These are phyloP conservation scores for Botrytis hyacinthi DNA, from an alignment of 2,329 filamentous ascomycete species.

Conservation along the genomic window DNA sequence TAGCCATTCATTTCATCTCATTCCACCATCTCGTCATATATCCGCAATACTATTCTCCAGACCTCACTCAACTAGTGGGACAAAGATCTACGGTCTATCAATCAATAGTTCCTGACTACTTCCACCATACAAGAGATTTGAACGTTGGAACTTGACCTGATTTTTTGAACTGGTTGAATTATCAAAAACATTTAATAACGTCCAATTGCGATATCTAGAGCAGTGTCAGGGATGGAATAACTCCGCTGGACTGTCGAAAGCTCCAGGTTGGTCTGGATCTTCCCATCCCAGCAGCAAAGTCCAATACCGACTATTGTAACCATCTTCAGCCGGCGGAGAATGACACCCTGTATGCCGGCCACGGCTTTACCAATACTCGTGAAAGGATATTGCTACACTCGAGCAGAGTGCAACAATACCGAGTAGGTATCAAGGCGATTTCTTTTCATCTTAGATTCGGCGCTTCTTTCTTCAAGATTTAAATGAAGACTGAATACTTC, in stretches of 20 bases:
- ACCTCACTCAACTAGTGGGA: too few species aligned
- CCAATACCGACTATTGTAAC: neutral
- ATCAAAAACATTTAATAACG: neutral
- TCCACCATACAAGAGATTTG: neutral
- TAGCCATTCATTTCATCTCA: neutral
- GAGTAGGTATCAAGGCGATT: neutral
- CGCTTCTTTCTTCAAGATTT: neutral
- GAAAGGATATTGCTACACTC: neutral
- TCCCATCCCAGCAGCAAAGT: neutral
- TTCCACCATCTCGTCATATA: neutral
- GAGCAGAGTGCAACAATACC: neutral
- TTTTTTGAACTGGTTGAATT: neutral
- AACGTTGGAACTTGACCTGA: neutral
- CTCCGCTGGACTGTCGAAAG: neutral
- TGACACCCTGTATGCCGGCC: neutral
- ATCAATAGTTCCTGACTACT: neutral
- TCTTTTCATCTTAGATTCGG: neutral
- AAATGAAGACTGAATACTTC: neutral
- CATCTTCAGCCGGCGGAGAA: neutral
- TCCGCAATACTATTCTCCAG: neutral
- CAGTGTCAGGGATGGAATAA: neutral
- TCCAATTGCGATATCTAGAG: neutral
- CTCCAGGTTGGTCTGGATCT: neutral
- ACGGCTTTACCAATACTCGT: neutral
- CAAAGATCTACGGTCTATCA: neutral